These are phyloP conservation scores for Tubosaeta sp. DNA, from an alignment of 768 basidiomycete species.

Conservation along the genomic window DNA sequence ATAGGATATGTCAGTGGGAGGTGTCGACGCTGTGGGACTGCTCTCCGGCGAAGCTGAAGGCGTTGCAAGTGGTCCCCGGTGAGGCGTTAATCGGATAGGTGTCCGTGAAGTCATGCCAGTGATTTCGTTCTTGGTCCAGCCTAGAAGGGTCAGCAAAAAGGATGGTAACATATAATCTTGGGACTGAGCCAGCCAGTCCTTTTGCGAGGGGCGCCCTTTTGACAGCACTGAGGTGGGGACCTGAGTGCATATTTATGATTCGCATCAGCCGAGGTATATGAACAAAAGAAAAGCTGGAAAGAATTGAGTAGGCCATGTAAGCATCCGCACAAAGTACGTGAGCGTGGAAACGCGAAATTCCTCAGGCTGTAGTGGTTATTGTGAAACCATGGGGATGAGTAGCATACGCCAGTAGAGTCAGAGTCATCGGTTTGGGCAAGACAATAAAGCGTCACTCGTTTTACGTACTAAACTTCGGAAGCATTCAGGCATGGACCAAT, in stretches of 20 bases:
- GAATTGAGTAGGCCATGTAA: conserved; percentile 1
- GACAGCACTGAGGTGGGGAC: background rate
- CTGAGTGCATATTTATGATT: conserved; percentile 21
- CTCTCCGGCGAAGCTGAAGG: conserved; percentile 17
- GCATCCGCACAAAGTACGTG: conserved; percentile 12
- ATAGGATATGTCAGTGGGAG: conserved; percentile 8
- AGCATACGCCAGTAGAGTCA: background rate
- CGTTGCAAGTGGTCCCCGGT: conserved; percentile 27
- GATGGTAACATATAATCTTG: conserved; percentile 16
- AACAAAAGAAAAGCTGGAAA: conserved; percentile 21
- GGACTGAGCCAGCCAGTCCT: conserved; percentile 31
- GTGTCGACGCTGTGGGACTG: conserved; percentile 14
- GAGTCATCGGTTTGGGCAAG: conserved; percentile 14
- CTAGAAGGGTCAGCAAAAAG: conserved; percentile 13
- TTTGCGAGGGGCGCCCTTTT: conserved; percentile 15
- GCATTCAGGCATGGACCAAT: too few relatives aligned
- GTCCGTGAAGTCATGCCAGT: conserved; percentile 25
- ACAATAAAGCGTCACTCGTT: conserved; percentile 18
- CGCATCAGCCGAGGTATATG: background rate
- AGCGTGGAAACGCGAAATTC: conserved; percentile 17
- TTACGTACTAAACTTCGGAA: conserved; percentile 6
- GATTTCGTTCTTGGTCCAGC: conserved; percentile 11
- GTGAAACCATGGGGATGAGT: conserved; percentile 28
- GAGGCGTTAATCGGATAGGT: conserved; percentile 19
- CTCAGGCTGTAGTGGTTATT: conserved; percentile 19